Evolutionary conservation across 2,329 filamentous ascomycete genomes (phyloP).

Genomic region (Lachnellula arida): DNA sequence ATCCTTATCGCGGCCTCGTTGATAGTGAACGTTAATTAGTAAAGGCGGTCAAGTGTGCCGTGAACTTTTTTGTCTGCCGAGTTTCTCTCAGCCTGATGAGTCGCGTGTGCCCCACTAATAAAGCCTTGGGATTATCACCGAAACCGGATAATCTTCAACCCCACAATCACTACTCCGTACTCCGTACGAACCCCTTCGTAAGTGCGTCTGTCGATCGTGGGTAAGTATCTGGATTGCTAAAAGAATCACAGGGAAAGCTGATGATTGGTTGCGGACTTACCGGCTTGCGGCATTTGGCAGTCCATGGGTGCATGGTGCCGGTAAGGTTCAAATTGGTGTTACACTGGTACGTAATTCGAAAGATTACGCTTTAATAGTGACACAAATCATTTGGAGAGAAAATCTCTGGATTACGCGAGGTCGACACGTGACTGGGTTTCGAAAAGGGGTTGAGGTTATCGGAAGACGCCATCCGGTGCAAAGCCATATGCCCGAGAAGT

Average conservation of each 20-base stretch:
- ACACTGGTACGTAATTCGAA: constrained; percentile 7
- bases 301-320: constrained; percentile 4
- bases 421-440: background rate
- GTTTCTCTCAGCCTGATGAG: background rate
- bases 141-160: constrained; percentile 12
- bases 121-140: constrained; percentile 2
- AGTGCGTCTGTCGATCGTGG: constrained; percentile 8
- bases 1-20: constrained; percentile 6
- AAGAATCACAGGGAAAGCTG: constrained; percentile 9
- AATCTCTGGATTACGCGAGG: constrained; percentile 1
- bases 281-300: constrained; percentile 5
- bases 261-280: constrained; percentile 9
- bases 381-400: constrained; percentile 4
- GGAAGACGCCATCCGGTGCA: background rate
- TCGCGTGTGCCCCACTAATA: too few relatives aligned
- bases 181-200: too few relatives aligned
- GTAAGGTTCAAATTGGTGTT: constrained; percentile 8
- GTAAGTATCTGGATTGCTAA: constrained; percentile 19
- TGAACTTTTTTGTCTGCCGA: background rate
- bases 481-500: background rate
- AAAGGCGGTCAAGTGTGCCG: background rate
- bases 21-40: background rate
- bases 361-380: constrained; percentile 13
- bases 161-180: constrained; percentile 14
- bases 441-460: background rate